phyloP scores from a whole-genome alignment of 2,329 filamentous ascomycete genomes.

The Phyllosticta citriasiana region DNA sequence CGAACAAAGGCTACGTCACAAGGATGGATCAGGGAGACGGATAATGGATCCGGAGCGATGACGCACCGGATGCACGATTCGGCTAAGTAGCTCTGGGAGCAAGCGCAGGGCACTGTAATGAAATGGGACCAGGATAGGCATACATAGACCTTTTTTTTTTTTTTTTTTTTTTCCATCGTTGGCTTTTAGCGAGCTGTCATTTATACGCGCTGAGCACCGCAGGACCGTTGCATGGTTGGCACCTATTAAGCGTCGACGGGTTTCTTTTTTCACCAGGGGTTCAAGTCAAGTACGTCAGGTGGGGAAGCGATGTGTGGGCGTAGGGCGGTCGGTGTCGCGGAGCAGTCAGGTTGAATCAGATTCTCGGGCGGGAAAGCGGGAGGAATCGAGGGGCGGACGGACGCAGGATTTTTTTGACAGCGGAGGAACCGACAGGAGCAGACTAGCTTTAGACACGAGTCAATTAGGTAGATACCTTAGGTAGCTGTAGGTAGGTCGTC shows the following conservation, averaged over 20 bases:
- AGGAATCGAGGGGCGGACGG: not conserved
- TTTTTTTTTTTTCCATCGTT: not conserved
- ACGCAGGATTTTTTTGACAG: not conserved
- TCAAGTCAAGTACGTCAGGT: not conserved
- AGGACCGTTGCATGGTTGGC: not conserved
- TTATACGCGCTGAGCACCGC: not conserved
- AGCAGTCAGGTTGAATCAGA: not conserved
- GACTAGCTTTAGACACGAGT: not conserved
- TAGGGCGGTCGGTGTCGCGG: not conserved
- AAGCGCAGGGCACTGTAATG: not conserved
- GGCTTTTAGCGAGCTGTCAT: not conserved
- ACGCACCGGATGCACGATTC: not conserved
- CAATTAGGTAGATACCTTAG: not conserved
- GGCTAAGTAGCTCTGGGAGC: not conserved
- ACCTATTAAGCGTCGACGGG: not conserved
- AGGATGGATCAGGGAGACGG: not conserved
- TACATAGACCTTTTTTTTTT: constrained; percentile 8
- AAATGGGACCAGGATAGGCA: not conserved
- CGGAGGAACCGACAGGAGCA: not conserved
- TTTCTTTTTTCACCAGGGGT: not conserved
- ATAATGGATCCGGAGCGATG: not conserved
- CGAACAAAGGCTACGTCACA: not conserved
- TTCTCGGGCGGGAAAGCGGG: not conserved
- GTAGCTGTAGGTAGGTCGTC: constrained; percentile 9
- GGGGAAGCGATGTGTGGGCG: not conserved